Evolutionary conservation across 2,329 filamentous ascomycete species (phyloP), one percentile per base, ranked within the genome.

Genomic region (Cladophialophora chaetospira): DNA sequence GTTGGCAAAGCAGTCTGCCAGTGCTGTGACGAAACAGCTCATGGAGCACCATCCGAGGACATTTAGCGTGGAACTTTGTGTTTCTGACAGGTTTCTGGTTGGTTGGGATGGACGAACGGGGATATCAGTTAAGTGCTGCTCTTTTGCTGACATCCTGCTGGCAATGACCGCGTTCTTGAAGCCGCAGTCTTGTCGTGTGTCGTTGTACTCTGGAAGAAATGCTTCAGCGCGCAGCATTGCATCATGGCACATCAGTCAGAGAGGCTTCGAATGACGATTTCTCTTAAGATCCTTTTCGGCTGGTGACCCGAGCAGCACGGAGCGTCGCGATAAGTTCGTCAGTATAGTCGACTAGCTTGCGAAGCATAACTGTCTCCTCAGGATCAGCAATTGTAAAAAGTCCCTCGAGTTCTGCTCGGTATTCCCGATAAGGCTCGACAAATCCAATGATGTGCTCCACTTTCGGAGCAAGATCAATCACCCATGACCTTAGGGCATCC

Each of bases 81-180:
- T 31, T 31, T 31, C n/a, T 31, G 28, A 11, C 5, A 31, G 28
- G 28, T 11, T 31, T 5, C 28, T 31, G 11, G 11, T 11, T 84
- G 10, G 84, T 84, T 36, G 84, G 87, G 6, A 15, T 6, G 6
- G 6, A 40, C 36, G n/a, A 40, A 40, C 15, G 36, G 36, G 17
- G 6, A 15, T 5, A 15, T 15, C 17, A n/a, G 36, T 40, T 5
- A 40, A 5, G 36, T 15, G 13, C 17, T n/a, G 17, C 36, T 40
- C 36, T 61, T 31, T 87, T 77, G 76, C 77, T 4, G 68, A 74
- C 63, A 85, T 77, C 2, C 83, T 79, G 64, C 86, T 86, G 33
- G 81, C 79, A 40, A 85, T 73, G 35, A 82, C 80, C 5, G 95
- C 90, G 66, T 95, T 95, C 77, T 96, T 96, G 83, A 95, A 96